Conservation (phyloP, 306 rosid species). For the Cucurbita maxima region DNA sequence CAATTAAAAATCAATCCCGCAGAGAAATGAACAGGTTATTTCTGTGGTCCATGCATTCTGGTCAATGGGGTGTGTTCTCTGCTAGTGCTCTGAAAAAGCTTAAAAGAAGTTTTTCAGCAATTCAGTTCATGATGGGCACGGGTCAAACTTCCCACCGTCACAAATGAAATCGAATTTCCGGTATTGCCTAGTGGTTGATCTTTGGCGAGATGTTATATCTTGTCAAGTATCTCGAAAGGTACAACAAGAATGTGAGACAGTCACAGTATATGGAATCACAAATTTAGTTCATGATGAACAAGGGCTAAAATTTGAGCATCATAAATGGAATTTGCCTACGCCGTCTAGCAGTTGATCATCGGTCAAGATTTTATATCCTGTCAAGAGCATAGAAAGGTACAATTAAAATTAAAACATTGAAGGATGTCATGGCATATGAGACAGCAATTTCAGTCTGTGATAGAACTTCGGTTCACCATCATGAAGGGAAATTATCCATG, state of each 20-base stretch:
- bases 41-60: constrained; percentile 1
- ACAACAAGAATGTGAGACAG: background rate
- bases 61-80: background rate
- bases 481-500: background rate
- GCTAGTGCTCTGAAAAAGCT: background rate
- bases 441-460: background rate
- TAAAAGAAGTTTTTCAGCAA: background rate
- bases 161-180: background rate
- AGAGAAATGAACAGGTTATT: background rate
- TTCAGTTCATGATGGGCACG: background rate
- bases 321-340: background rate
- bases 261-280: background rate
- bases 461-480: background rate
- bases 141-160: background rate
- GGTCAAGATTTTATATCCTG: background rate
- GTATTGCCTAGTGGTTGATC: background rate
- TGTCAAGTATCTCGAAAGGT: background rate
- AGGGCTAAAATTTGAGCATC: background rate
- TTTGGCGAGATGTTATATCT: background rate
- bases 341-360: background rate
- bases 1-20: background rate
- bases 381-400: background rate
- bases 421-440: background rate
- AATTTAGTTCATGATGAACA: background rate
- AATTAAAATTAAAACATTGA: background rate